Conservation (phyloP, 164 flowering plant genomes). For the Cinnamomum chago region DNA sequence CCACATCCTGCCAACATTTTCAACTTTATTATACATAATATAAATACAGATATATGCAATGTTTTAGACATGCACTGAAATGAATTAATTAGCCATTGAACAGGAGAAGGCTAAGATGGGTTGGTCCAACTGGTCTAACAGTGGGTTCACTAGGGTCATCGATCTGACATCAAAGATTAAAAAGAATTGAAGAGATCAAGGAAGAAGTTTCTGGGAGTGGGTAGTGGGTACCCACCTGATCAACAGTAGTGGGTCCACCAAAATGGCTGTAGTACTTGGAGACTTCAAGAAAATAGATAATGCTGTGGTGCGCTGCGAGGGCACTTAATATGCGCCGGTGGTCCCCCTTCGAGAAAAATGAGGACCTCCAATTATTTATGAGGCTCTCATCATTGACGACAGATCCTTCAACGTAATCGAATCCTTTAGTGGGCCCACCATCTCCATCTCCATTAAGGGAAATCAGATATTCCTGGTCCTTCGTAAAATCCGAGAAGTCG, state of each 20-base stretch:
- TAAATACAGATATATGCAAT: no score
- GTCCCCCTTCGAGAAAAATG: constrained; percentile 47
- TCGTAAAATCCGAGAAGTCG: constrained; percentile 52
- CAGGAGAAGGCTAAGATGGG: no score
- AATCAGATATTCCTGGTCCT: constrained; percentile 68
- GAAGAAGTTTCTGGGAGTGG: background rate
- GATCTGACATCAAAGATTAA: no score
- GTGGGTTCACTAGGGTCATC: no score
- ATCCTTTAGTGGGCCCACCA: constrained; percentile 10
- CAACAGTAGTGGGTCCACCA: constrained; percentile 17
- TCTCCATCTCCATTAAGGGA: constrained; percentile 23
- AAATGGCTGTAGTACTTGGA: constrained; percentile 57
- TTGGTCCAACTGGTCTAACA: no score
- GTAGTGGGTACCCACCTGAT: constrained; percentile 31
- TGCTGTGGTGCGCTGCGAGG: constrained; percentile 31
- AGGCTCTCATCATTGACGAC: constrained; percentile 32
- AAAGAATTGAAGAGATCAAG: no score
- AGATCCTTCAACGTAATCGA: constrained; percentile 74
- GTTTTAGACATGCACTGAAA: no score
- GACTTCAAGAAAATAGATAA: constrained; percentile 67
- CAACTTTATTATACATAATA: background rate
- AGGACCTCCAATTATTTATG: constrained; percentile 56
- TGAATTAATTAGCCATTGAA: no score
- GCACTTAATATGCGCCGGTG: constrained; percentile 35
- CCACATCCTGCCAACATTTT: constrained; percentile 42